A percentile compares a stretch with the other conserved stretches of the same genome.
phyloP scores from a whole-genome alignment of 805 yeast species.

The Myxozyma monticola region DNA sequence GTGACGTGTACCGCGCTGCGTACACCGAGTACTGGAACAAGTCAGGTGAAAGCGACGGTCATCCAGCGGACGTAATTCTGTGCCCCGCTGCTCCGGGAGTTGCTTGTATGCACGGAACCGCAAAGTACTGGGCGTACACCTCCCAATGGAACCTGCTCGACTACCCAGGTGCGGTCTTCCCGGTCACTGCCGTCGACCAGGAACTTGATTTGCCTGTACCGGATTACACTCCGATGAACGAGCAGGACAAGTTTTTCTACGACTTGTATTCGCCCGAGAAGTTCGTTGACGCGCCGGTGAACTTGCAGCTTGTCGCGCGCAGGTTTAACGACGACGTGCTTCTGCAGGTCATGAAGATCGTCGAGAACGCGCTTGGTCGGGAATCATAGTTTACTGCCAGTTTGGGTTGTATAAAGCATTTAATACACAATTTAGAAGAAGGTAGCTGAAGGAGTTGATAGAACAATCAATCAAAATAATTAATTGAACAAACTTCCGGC shows the following conservation, averaged over 20 bases:
- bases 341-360: conserved; percentile 41
- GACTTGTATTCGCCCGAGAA: conserved; percentile 33
- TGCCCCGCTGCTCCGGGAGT: conserved; percentile 69
- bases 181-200: conserved; percentile 30
- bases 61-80: conserved; percentile 57
- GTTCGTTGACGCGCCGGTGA: conserved; percentile 32
- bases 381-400: conserved; percentile 10
- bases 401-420: too few species aligned
- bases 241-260: conserved; percentile 31
- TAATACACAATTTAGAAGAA: too few species aligned
- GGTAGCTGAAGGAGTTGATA: too few species aligned
- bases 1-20: conserved; percentile 61
- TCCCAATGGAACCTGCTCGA: conserved; percentile 69
- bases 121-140: conserved; percentile 80
- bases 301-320: conserved; percentile 32
- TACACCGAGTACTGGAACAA: conserved; percentile 55
- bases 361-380: conserved; percentile 26
- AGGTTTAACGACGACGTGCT: conserved; percentile 37
- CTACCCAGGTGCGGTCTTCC: conserved; percentile 54
- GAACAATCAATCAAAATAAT: too few species aligned
- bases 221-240: conserved; percentile 31
- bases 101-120: conserved; percentile 65
- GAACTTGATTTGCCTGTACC: conserved; percentile 26
- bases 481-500: too few species aligned
- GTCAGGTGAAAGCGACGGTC: conserved; percentile 25